phyloP scores from a whole-genome alignment of 768 basidiomycete species.

The Termitomyces sp. region DNA sequence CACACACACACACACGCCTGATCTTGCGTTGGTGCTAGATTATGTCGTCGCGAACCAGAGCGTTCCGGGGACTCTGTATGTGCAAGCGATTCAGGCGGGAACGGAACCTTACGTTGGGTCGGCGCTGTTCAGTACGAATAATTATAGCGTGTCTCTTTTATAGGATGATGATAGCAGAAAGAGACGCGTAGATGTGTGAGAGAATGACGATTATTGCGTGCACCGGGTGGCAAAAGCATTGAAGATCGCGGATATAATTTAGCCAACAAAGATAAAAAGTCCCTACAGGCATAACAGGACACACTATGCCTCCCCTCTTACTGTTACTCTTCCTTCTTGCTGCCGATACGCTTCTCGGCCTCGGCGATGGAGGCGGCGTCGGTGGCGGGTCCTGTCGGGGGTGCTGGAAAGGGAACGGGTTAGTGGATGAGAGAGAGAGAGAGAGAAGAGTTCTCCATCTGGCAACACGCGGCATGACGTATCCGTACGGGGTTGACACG shows the following conservation, averaged over 20 bases:
- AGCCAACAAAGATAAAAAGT: too few species aligned
- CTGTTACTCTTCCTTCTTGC: slow-evolving; percentile 83
- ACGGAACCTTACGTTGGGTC: slow-evolving; percentile 52
- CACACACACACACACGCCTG: too few species aligned
- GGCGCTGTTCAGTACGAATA: slow-evolving; percentile 38
- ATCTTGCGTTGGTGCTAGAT: too few species aligned
- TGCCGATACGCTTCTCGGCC: slow-evolving; percentile 79
- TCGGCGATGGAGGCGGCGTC: slow-evolving; percentile 85
- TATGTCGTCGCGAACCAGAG: slow-evolving; percentile 44
- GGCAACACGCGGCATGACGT: too few species aligned
- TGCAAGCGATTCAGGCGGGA: slow-evolving; percentile 53
- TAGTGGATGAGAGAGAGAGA: neutral
- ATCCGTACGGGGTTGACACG: too few species aligned
- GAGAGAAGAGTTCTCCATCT: too few species aligned
- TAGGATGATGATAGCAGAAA: neutral
- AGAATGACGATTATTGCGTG: too few species aligned
- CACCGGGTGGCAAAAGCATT: too few species aligned
- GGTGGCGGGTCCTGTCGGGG: slow-evolving; percentile 69
- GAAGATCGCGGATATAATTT: too few species aligned
- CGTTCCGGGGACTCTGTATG: slow-evolving; percentile 44
- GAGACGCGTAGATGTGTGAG: too few species aligned
- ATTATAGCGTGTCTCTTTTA: slow-evolving; percentile 9
- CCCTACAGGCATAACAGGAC: too few species aligned
- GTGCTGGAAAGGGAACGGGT: slow-evolving; percentile 18
- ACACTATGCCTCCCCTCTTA: too few species aligned